Evolutionary conservation across 371 early-diverging fungal species (phyloP).

Genomic region (Lichtheimia hyalospora): DNA sequence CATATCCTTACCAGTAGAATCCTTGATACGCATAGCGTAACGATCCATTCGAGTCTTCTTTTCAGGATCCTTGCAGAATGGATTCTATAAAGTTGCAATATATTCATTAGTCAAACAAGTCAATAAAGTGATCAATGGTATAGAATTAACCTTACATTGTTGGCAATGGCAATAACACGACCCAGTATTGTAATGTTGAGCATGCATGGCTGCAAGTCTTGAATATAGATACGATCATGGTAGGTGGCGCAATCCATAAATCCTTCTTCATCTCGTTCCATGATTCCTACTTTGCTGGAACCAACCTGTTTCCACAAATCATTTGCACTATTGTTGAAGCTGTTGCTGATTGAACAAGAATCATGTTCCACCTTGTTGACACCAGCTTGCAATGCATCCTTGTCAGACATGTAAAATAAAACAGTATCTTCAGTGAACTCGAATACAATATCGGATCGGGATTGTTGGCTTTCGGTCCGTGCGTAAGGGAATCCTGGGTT

Average conservation of each 20-base stretch:
- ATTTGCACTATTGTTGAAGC: slow-evolving; percentile 28
- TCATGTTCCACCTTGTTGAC: slow-evolving; percentile 7
- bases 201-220: slow-evolving; percentile 34
- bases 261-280: slow-evolving; percentile 21
- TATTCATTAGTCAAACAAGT: too few species aligned
- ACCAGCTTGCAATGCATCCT: slow-evolving; percentile 35
- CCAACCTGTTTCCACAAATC: not conserved
- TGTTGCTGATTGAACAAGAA: not conserved
- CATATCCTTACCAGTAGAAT: slow-evolving; percentile 29
- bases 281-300: not conserved
- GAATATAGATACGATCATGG: slow-evolving; percentile 25
- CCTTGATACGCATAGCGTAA: slow-evolving; percentile 32
- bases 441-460: slow-evolving; percentile 26
- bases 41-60: slow-evolving; percentile 24
- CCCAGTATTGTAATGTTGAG: slow-evolving; percentile 41
- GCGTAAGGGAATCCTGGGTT: slow-evolving; percentile 18
- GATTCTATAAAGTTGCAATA: not conserved
- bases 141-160: slow-evolving; percentile 26
- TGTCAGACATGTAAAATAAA: slow-evolving; percentile 42
- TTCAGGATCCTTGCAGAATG: not conserved
- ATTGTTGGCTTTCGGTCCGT: slow-evolving; percentile 20
- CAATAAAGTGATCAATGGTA: too few species aligned
- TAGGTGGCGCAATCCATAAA: slow-evolving; percentile 37
- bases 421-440: slow-evolving; percentile 32
- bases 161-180: slow-evolving; percentile 33